Conservation (phyloP, 2,329 filamentous ascomycete species). For the Chaetomiaceae sp. region DNA sequence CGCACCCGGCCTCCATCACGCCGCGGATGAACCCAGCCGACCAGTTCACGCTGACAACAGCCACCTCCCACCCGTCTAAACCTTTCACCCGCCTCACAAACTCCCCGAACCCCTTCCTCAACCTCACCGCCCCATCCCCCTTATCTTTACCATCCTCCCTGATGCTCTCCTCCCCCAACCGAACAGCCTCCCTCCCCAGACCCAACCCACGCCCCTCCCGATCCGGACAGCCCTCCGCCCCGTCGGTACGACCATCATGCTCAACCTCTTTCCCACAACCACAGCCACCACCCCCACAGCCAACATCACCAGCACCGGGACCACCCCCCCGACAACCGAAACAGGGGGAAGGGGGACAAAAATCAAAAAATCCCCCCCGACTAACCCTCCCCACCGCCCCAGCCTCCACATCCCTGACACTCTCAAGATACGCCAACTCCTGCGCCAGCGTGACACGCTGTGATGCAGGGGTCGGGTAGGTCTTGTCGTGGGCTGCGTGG, state of each 20-base stretch:
- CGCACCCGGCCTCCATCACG: constrained; percentile 13
- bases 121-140: not conserved
- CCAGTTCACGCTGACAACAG: constrained; percentile 26
- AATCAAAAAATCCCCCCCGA: too few relatives aligned
- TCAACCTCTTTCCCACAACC: too few relatives aligned
- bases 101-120: constrained; percentile 35
- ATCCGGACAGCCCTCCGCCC: constrained; percentile 28
- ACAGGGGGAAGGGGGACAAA: too few relatives aligned
- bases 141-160: constrained; percentile 28
- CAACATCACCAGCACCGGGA: too few relatives aligned
- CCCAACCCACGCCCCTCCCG: too few relatives aligned
- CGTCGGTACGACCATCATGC: too few relatives aligned
- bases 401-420: constrained; percentile 42
- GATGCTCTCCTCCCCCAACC: constrained; percentile 35
- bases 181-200: constrained; percentile 33
- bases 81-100: constrained; percentile 23
- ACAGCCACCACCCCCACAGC: constrained; percentile 31
- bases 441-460: constrained; percentile 35
- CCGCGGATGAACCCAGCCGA: constrained; percentile 22
- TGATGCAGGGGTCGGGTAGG: constrained; percentile 29
- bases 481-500: constrained; percentile 24
- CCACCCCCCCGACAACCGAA: too few relatives aligned
- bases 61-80: constrained; percentile 9
- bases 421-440: constrained; percentile 42
- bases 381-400: too few relatives aligned